Conservation (phyloP, 2,329 filamentous ascomycete species). For the Alternaria angustiovoidea region DNA sequence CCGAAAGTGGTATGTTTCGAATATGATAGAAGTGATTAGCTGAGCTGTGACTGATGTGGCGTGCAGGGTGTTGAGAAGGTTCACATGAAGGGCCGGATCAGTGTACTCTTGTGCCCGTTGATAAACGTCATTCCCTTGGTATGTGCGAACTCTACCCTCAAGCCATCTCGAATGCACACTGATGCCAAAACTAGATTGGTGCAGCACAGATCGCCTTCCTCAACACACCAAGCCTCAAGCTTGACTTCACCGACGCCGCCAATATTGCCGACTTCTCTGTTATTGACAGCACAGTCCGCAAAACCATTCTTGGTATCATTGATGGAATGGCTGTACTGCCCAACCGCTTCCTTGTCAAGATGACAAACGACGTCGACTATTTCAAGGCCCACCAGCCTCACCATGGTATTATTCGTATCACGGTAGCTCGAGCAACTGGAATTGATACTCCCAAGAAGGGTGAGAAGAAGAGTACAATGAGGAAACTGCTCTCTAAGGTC, state of each 20-base stretch:
- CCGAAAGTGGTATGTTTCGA: constrained; percentile 48
- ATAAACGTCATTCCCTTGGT: constrained; percentile 58
- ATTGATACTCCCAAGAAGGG: constrained; percentile 50
- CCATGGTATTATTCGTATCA: constrained; percentile 56
- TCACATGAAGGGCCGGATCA: constrained; percentile 56
- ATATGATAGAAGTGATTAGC: neutral
- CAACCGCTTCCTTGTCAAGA: constrained; percentile 60
- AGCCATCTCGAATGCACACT: constrained; percentile 1
- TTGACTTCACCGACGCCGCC: constrained; percentile 59
- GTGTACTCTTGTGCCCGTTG: constrained; percentile 56
- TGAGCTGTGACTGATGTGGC: neutral
- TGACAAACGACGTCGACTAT: constrained; percentile 57
- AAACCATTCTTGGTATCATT: constrained; percentile 56
- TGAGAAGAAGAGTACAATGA: constrained; percentile 46
- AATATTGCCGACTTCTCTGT: constrained; percentile 55
- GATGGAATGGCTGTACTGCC: constrained; percentile 58
- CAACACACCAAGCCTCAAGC: constrained; percentile 57
- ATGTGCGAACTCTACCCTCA: constrained; percentile 16
- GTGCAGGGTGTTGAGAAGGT: constrained; percentile 57
- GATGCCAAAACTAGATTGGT: constrained; percentile 51
- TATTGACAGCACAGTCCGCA: constrained; percentile 55
- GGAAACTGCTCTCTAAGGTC: constrained; percentile 54
- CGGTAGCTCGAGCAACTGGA: constrained; percentile 53
- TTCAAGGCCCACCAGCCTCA: constrained; percentile 59
- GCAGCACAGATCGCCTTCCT: constrained; percentile 60